Base-by-base conservation (phyloP, 2,329 filamentous ascomycete genomes). In the Penicillium sumatraense region DNA sequence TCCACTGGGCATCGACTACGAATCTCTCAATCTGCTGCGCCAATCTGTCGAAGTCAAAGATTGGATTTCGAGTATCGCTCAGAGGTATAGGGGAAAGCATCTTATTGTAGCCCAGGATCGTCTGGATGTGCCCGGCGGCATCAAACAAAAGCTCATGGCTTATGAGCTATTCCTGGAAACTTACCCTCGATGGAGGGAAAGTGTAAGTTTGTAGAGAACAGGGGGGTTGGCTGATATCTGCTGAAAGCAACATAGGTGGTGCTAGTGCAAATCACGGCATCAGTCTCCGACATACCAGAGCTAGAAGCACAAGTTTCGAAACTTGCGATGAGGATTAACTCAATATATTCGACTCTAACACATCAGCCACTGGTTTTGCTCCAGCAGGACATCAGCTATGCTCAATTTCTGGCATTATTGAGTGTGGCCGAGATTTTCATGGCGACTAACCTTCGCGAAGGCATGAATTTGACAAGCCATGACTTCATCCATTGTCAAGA, bases 401-500 rank as follows among this genome's bases (percentile, higher is more conserved):
- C 90, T 0, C 92, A 97, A 70, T 97, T 96, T 65, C 82, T 97
- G n/a, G 93, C 93, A 1, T 80, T 98, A 2, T 80, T 97, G 50
- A 91, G 90, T 3, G 88, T 95, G 46, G 93, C 93, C 1, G 92
- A 97, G 72, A 88, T 89, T 1, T 82, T 97, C 48, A 93, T 96
- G 85, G 93, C 97, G 68, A 96, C 93, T 3, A 95, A 91, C 68
- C 87, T 97, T 66, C 90, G 93, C 48, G 93, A 97, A 72, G 93
- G 93, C 62, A 97, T 97, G 93, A 97, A 97, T 70, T 78, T 98
- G 48, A 96, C 93, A 0, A 91, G 89, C 5, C 93, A 97, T 70
- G 93, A 98, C 69, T 98, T 91, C 67, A 83, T 97, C 31, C 89
- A 90, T 61, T 97, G 92, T 68, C 93, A 98, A 71, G 93, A 97